Base-by-base conservation (phyloP, 805 yeast species). In the Cyberlindnera maritima region DNA sequence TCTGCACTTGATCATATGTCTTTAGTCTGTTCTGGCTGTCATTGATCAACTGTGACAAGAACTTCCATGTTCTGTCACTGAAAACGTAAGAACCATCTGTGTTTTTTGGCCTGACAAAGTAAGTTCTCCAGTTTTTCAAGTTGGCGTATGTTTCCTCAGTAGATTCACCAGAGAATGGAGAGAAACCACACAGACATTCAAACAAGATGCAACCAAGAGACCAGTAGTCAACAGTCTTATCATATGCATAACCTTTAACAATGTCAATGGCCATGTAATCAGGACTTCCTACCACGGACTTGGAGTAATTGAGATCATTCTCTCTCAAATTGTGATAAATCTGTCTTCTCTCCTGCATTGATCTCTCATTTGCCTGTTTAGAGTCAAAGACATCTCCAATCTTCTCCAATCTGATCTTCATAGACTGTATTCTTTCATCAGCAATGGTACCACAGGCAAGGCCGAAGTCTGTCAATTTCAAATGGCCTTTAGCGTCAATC, bases 191-290 rank as follows among this genome's bases (percentile, higher is more conserved):
- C 47, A 94, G 78, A 39, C 97, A 88, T 69, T 94, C 99, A 64
- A 92, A 94, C 34, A 94, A 72, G 84, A 94, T 94, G 68, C 99
- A 94, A 4, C 99, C 99, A 48, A 94, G 73, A 0, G 98, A 91
- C 99, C 99, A 94, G 66, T 94, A 94, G 71, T 94, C 99, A 48
- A 95, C 96, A 14, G 99, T 92, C 64, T 85, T 91, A 63, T 94
- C 97, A 66, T 94, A 94, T 48, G 83, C 81, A 61, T 85, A 86
- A 8, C 99, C 99, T 39, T 57, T 61, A 44, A 94, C 77, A 12
- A 94, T 98, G 66, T 94, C 99, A 42, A 94, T 74, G 1, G 99
- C 99, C 99, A 94, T 94, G 64, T 94, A 94, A 67, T 94, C 99
- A 1, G 99, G 99, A 5, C 96, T 87, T 1, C 99, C 99, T 14